Evolutionary conservation across 257 asterid species (phyloP), one percentile per base, ranked within the genome.

Genomic region (Handroanthus guayacan): DNA sequence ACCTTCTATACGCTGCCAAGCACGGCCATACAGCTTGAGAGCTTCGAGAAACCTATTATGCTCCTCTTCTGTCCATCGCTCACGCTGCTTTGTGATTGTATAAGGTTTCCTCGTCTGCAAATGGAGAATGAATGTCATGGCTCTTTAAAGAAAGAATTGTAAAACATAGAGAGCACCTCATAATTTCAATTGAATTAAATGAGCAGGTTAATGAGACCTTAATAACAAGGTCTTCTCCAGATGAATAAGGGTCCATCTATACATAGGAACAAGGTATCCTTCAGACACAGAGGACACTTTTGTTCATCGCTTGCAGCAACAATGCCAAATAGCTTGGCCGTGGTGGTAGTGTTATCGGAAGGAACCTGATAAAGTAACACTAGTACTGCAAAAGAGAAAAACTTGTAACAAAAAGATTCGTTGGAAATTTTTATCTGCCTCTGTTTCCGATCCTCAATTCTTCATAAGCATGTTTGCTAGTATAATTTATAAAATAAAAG

Each of bases 1-100:
- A 94, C 99, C 99, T 94, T 94, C 97, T 81, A 94, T 94, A 44
- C 97, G 96, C 89, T 94, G 99, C 99, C 99, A 94, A 80, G 99
- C 95, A 60, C 99, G 99, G 58, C 99, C 99, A 83, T 94, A 86
- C 76, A 92, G 97, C 88, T 90, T 94, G 84, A 94, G 86, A 57
- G 99, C 99, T 72, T 92, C 97, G 17, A 94, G 80, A 85, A 94
- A 94, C 86, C 91, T 87, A 78, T 83, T 88, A 75, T 94, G 98
- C 84, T 94, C 98, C 92, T 90, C 98, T 80, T 92, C 97, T n/a
- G 97, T 94, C 99, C 99, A 92, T 74, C 97, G 85, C 83, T 94
- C 99, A 5, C 99, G 96, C 83, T 94, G 99, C 89, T 94, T 94
- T 56, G 99, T 90, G 63, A 94, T 94, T 20, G 99, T 94, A 75